phyloP scores from a whole-genome alignment of 176 grass and related monocot genomes.

The Luzula sylvatica region DNA sequence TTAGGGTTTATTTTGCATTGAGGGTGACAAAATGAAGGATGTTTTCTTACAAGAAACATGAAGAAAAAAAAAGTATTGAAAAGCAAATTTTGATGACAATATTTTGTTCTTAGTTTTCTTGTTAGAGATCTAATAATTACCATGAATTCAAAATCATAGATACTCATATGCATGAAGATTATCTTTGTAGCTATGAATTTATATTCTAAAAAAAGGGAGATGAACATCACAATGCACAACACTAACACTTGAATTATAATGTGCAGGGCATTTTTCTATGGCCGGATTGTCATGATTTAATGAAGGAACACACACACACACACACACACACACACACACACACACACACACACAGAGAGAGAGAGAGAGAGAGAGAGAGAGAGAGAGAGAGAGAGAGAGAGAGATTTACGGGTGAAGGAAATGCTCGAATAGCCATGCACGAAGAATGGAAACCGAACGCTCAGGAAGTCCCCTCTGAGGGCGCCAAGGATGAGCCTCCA shows the following conservation, averaged over 20 bases:
- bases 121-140: not conserved
- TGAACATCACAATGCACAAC: not conserved
- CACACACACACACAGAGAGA: not conserved
- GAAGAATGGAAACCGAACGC: conserved; percentile 74
- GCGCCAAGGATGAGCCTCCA: conserved; percentile 76
- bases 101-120: not conserved
- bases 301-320: too few relatives aligned
- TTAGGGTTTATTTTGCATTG: not conserved
- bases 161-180: not conserved
- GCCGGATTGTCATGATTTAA: too few relatives aligned
- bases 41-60: not conserved
- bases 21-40: conserved; percentile 7
- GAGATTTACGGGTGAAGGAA: conserved; percentile 76
- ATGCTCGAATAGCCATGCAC: conserved; percentile 88
- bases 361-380: not conserved
- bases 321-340: too few relatives aligned
- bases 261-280: too few relatives aligned
- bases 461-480: conserved; percentile 76
- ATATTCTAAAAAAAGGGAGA: not conserved
- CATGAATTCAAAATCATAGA: not conserved
- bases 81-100: too few relatives aligned
- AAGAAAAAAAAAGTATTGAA: not conserved
- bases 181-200: not conserved
- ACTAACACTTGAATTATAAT: too few relatives aligned
- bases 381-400: not conserved